phyloP scores from a whole-genome alignment of 2,329 filamentous ascomycete species.

The Fonsecaea nubica region DNA sequence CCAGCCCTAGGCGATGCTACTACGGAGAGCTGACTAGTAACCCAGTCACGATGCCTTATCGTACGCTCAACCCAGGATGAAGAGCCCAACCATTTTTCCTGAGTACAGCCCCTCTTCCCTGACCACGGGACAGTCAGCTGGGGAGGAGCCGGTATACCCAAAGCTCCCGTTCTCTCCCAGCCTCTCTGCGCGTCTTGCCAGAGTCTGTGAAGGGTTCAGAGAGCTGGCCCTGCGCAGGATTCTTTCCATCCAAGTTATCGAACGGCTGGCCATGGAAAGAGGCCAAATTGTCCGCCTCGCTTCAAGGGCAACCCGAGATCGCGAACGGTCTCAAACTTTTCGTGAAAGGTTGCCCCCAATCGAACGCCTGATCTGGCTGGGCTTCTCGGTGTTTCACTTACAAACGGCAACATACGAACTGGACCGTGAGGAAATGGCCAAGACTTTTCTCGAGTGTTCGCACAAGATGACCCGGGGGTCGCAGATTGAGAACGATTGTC shows the following conservation, averaged over 20 bases:
- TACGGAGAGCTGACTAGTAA: background rate
- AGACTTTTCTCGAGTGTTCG: slow-evolving; percentile 27
- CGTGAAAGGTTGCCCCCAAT: slow-evolving; percentile 19
- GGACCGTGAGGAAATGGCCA: slow-evolving; percentile 22
- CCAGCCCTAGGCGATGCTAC: background rate
- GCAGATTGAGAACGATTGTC: slow-evolving; percentile 23
- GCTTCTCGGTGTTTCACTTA: slow-evolving; percentile 28
- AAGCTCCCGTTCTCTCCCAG: slow-evolving; percentile 30
- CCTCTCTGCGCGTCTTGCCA: slow-evolving; percentile 25
- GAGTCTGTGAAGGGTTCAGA: slow-evolving; percentile 31
- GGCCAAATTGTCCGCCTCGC: slow-evolving; percentile 31
- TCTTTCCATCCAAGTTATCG: slow-evolving; percentile 29
- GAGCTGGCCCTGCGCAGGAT: slow-evolving; percentile 32
- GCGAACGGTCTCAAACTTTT: slow-evolving; percentile 17
- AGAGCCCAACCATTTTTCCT: background rate
- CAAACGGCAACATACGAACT: slow-evolving; percentile 25
- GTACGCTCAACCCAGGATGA: slow-evolving; percentile 9
- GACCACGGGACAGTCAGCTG: background rate
- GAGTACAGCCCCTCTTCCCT: background rate
- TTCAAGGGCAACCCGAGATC: slow-evolving; percentile 23
- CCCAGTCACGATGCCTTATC: slow-evolving; percentile 16
- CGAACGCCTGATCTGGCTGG: slow-evolving; percentile 27
- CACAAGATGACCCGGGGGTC: slow-evolving; percentile 8
- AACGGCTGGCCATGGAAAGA: slow-evolving; percentile 27
- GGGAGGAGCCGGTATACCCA: slow-evolving; percentile 46